Evolutionary conservation across 768 basidiomycete genomes (phyloP).

Genomic region (Hemileccinum rubropunctum): DNA sequence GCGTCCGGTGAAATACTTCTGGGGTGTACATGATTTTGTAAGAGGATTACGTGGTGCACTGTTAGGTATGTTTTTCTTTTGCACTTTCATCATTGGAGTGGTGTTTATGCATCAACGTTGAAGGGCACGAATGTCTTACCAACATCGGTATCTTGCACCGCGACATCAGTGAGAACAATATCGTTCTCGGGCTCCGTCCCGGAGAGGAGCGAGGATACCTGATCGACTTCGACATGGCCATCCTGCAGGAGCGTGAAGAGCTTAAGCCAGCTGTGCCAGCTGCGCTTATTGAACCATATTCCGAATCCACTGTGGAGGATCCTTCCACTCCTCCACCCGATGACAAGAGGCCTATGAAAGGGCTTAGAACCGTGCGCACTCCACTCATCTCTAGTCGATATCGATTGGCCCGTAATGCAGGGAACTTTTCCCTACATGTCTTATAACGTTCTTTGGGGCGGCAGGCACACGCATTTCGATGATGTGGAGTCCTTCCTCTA

Average conservation of each 20-base stretch:
- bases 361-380: background rate
- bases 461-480: conserved; percentile 4
- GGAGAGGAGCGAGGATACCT: conserved; percentile 23
- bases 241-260: too few relatives aligned
- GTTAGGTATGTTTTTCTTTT: conserved; percentile 3
- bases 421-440: conserved; percentile 9
- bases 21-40: conserved; percentile 20
- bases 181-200: conserved; percentile 24
- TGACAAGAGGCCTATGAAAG: background rate
- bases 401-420: too few relatives aligned
- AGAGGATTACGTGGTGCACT: conserved; percentile 15
- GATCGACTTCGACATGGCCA: conserved; percentile 29
- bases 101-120: background rate
- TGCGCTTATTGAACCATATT: too few relatives aligned
- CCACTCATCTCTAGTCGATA: too few relatives aligned
- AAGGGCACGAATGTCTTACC: conserved; percentile 1
- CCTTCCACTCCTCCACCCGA: too few relatives aligned
- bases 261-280: too few relatives aligned
- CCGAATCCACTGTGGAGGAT: too few relatives aligned
- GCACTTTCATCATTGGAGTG: too few relatives aligned
- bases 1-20: conserved; percentile 14
- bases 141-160: background rate
- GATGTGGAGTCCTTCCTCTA: conserved; percentile 17
- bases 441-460: background rate
- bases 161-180: conserved; percentile 3